Evolutionary conservation across 192 early-diverging fungal genomes (phyloP).

Genomic region (Lobosporangium transversale): DNA sequence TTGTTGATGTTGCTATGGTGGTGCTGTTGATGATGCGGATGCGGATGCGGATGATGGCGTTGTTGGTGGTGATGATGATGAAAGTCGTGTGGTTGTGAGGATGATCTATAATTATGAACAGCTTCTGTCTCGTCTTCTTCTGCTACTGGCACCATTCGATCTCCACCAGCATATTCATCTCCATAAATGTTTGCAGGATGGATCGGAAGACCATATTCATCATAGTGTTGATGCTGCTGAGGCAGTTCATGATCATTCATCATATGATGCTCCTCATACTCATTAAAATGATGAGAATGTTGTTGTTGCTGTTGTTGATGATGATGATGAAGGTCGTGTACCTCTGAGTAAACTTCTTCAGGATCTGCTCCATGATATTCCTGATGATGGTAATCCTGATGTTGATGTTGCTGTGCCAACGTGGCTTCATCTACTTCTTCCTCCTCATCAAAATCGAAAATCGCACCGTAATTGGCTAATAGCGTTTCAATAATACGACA

Average conservation of each 20-base stretch:
- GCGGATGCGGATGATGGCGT: not conserved
- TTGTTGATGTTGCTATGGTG: not conserved
- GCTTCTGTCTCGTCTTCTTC: constrained; percentile 3
- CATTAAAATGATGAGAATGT: not conserved
- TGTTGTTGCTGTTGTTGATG: constrained; percentile 1
- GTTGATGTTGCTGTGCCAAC: not conserved
- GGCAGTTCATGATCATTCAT: not conserved
- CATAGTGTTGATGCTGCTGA: not conserved
- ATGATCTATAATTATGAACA: not conserved
- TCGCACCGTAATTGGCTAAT: constrained; percentile 68
- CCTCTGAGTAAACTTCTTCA: not conserved
- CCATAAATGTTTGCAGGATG: not conserved
- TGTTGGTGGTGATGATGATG: not conserved
- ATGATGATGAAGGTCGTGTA: constrained; percentile 1
- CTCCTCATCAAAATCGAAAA: constrained; percentile 72
- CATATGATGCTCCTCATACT: constrained; percentile 6
- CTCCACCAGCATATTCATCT: constrained; percentile 1
- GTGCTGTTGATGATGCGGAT: not conserved
- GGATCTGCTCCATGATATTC: not conserved
- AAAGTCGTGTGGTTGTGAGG: not conserved
- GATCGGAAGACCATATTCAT: constrained; percentile 2
- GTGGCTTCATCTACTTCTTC: constrained; percentile 34
- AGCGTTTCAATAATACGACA: constrained; percentile 72
- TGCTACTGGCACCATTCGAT: constrained; percentile 17
- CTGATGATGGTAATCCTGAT: not conserved